Percentiles rank a stretch among this genome's conserved stretches.
These are phyloP conservation scores for Pythium phragmitis DNA, from an alignment of 352 stramenopile species.

Conservation along the genomic window DNA sequence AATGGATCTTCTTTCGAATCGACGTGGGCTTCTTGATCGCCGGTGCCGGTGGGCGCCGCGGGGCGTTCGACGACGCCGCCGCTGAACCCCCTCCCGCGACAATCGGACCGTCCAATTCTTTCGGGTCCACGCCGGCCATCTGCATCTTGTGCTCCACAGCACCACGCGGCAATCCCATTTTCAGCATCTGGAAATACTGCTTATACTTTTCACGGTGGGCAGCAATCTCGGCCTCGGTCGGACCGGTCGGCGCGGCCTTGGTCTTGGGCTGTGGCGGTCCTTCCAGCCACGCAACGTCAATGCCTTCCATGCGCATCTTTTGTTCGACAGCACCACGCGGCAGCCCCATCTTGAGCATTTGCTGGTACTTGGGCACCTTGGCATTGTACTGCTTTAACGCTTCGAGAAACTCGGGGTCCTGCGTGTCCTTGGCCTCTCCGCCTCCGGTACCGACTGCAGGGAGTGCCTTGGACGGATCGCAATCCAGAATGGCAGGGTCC, in stretches of 20 bases:
- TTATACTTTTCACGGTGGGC: slow-evolving; percentile 70
- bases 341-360: slow-evolving; percentile 82
- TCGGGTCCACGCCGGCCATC: slow-evolving; percentile 66
- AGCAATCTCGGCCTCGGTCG: slow-evolving; percentile 50
- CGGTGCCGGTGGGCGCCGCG: slow-evolving; percentile 6
- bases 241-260: slow-evolving; percentile 25
- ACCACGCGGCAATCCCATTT: slow-evolving; percentile 64
- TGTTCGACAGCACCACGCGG: slow-evolving; percentile 67
- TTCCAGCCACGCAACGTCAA: slow-evolving; percentile 64
- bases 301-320: slow-evolving; percentile 83
- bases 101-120: slow-evolving; percentile 61
- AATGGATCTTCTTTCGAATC: slow-evolving; percentile 88
- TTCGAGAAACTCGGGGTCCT: slow-evolving; percentile 49
- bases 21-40: slow-evolving; percentile 54
- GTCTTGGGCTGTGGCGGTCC: slow-evolving; percentile 47
- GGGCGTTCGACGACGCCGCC: slow-evolving; percentile 29
- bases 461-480: slow-evolving; percentile 56
- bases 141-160: slow-evolving; percentile 88
- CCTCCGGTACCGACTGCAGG: slow-evolving; percentile 18
- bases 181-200: slow-evolving; percentile 87
- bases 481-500: slow-evolving; percentile 60
- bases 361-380: slow-evolving; percentile 68
- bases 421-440: slow-evolving; percentile 30
- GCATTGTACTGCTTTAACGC: slow-evolving; percentile 63
- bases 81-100: slow-evolving; percentile 11